Evolutionary conservation across 371 early-diverging fungal species (phyloP).

Genomic region (Rhizopus stolonifer): DNA sequence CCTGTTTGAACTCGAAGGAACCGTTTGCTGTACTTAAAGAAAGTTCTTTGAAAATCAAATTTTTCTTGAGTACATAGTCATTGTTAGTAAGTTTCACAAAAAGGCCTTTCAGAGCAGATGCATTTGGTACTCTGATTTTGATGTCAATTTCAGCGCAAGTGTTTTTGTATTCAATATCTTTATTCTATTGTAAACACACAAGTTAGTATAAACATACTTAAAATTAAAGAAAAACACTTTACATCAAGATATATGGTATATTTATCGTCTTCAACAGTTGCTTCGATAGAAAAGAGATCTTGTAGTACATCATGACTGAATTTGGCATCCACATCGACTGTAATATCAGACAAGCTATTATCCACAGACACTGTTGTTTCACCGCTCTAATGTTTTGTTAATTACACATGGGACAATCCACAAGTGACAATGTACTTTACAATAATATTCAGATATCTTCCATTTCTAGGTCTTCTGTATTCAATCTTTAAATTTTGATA

Average conservation of each 20-base stretch:
- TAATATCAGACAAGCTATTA: background rate
- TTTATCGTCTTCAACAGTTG: background rate
- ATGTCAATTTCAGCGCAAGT: slow-evolving; percentile 7
- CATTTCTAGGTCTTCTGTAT: background rate
- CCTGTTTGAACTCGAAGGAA: too few species aligned
- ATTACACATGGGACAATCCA: too few species aligned
- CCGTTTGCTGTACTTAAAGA: too few species aligned
- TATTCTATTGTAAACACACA: background rate
- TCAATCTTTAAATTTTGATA: slow-evolving; percentile 4
- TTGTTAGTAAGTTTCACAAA: too few species aligned
- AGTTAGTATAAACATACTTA: background rate
- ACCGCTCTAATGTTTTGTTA: background rate
- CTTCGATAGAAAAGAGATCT: slow-evolving; percentile 9
- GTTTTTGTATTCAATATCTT: background rate
- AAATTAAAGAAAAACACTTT: background rate
- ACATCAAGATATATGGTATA: slow-evolving; percentile 4
- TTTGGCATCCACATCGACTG: slow-evolving; percentile 6
- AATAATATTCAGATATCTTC: background rate
- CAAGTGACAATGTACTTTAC: slow-evolving; percentile 3
- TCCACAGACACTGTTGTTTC: background rate
- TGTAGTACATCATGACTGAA: slow-evolving; percentile 10
- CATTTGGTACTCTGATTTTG: slow-evolving; percentile 1
- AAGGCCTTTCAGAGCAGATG: too few species aligned
- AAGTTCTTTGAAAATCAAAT: too few species aligned
- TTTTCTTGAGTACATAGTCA: too few species aligned